These are phyloP conservation scores for Dissophora ornata DNA, from an alignment of 192 early-diverging fungal genomes.

Conservation along the genomic window DNA sequence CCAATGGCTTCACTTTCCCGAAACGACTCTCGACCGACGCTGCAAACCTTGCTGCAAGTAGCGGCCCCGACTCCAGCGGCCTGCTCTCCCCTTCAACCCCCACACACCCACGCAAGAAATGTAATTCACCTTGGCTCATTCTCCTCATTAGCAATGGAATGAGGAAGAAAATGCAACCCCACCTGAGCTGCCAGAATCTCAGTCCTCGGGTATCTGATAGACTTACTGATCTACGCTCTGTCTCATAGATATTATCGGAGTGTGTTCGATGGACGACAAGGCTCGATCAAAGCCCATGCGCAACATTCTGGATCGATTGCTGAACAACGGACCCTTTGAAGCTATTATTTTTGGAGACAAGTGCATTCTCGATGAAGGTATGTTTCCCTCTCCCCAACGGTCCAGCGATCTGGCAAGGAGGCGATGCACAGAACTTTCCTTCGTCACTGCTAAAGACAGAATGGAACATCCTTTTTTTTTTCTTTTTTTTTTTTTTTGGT, in stretches of 20 bases:
- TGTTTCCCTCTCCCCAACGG: not conserved
- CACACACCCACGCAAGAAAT: constrained; percentile 44
- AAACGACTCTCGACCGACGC: constrained; percentile 15
- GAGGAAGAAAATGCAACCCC: not conserved
- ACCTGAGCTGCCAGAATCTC: not conserved
- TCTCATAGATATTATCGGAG: constrained; percentile 72
- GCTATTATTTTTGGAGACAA: constrained; percentile 95
- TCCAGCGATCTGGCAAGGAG: not conserved
- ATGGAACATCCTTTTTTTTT: no score
- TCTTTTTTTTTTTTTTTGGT: not conserved
- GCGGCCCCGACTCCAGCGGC: not conserved
- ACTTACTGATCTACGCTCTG: not conserved
- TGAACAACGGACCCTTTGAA: constrained; percentile 74
- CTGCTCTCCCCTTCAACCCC: constrained; percentile 10
- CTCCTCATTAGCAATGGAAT: not conserved
- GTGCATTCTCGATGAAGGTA: constrained; percentile 92
- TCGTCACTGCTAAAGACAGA: no score
- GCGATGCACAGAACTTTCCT: not conserved
- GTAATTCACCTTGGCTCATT: constrained; percentile 2
- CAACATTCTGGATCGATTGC: constrained; percentile 81
- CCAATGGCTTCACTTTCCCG: constrained; percentile 24
- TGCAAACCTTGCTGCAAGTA: no score
- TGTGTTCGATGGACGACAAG: constrained; percentile 91
- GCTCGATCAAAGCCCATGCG: constrained; percentile 95
- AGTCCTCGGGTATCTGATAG: no score